Base-by-base conservation (phyloP, 1,139 yeast genomes). In the Pichia sp. region DNA sequence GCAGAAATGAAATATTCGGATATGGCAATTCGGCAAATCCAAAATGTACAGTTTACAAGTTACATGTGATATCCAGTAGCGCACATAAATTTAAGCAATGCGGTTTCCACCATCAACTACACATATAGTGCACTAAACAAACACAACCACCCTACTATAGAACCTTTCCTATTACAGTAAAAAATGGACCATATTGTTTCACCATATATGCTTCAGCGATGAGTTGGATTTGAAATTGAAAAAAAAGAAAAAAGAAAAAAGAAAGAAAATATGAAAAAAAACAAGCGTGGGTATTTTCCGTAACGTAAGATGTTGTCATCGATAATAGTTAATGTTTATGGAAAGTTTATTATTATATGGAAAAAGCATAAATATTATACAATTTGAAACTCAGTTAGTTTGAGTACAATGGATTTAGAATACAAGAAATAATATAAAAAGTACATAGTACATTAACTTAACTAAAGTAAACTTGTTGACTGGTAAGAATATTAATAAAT, bases 311-410 rank as follows among this genome's bases (percentile, higher is more conserved):
- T 2, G 8, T 9, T 34, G 38, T n/a, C 38, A 34, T 11, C 25
- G 14, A 36, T 10, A 36, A 19, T 36, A 16, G 19, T 36, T 19
- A 19, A 34, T 22, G 41, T 33, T 25, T 39, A 14, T 42, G 42
- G 28, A 39, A 22, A 39, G 29, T 39, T 44, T 52, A 51, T 44
- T 52, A 51, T 51, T 22, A 52, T 51, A 51, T 43, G 47, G 52
- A 52, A 49, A 52, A 52, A 52, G 54, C 54, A 52, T 42, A 44
- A 48, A 38, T 45, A 42, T n/a, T 22, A 25, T 14, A 47, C 43
- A 42, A 11, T 45, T 22, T 34, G n/a, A 28, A 33, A 19, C 42
- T 28, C 18, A 47, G 25, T n/a, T 25, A 28, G 49, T 25, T 42
- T 19, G 46, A 42, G 34, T 47, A 47, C 34, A 27, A 34, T 47